These are phyloP conservation scores for Termitomyces sp. DNA, from an alignment of 1,284 basidiomycete genomes.

Conservation along the genomic window DNA sequence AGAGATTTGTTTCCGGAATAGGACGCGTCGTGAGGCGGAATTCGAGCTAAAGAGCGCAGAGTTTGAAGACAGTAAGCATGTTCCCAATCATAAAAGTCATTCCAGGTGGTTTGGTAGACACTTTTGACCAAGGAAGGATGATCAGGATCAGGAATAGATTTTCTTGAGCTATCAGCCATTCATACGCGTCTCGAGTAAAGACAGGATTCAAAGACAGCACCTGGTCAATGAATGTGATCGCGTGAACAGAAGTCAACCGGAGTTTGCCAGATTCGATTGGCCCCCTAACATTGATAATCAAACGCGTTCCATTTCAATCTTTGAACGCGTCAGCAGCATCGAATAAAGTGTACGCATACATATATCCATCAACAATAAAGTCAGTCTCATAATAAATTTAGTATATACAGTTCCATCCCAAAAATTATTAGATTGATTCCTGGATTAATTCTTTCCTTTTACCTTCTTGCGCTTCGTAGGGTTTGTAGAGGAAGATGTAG, in stretches of 20 bases:
- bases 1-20: not conserved
- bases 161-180: conserved; percentile 1
- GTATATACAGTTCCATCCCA: not conserved
- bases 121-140: conserved; percentile 4
- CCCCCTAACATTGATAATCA: no score
- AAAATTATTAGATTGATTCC: not conserved
- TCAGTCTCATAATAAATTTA: not conserved
- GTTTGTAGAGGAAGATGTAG: conserved; percentile 6
- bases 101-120: conserved; percentile 14
- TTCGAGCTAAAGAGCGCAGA: conserved; percentile 14
- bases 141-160: not conserved
- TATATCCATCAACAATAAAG: not conserved
- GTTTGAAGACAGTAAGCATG: conserved; percentile 14
- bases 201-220: not conserved
- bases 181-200: not conserved
- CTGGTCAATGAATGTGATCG: not conserved
- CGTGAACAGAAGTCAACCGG: conserved; percentile 1
- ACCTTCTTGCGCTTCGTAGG: conserved; percentile 15
- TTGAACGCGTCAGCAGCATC: no score
- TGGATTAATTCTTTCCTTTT: conserved; percentile 6
- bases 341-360: not conserved
- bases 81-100: conserved; percentile 19
- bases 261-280: not conserved
- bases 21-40: not conserved
- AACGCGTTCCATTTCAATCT: no score